Evolutionary conservation across 2,329 filamentous ascomycete species (phyloP), one percentile per base, ranked within the genome.

Genomic region (Colletotrichum sidae): DNA sequence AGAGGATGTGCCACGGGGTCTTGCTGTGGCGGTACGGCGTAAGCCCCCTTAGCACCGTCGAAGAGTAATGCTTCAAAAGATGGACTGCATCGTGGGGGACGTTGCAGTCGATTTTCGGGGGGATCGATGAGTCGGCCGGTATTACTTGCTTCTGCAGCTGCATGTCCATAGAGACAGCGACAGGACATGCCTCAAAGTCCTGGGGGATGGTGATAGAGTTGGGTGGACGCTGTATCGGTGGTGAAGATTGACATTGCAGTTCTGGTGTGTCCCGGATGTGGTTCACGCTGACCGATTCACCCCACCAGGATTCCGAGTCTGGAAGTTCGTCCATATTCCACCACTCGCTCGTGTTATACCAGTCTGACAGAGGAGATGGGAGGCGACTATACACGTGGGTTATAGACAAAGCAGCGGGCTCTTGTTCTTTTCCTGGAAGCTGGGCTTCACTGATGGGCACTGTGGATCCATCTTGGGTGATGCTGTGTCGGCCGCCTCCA

Each of bases 1-100:
- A 78, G 0, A 81, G 70, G 6, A 79, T 69, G 59, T 79, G 76
- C 78, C 78, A 80, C 1, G 78, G 78, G 2, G 78, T 78, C 67
- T 81, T 80, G 41, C 70, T 73, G 54, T 78, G 74, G 11, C 73
- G 71, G 37, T 79, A 72, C 1, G 78, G 78, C 1, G 78, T 77
- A 54, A 81, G 15, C 15, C 15, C 15, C 4, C 69, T 70, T 15
- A 79, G 72, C 3, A 80, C 74, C 4, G 72, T 74, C 1, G 74
- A 75, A 2, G 71, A 71, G 63, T 80, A 80, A 58, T 80, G 75
- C 33, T 76, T 76, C 33, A 81, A 71, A 0, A 81, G 71, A 49
- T 76, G 74, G 8, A 77, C 69, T 1, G 77, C 76, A 67, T 80
- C 75, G 17, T 72, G 67, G 8, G 73, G 69, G 3, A 68, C 65